phyloP scores from a whole-genome alignment of 768 basidiomycete genomes.

The button mushroom (Agaricus bisporus) region DNA sequence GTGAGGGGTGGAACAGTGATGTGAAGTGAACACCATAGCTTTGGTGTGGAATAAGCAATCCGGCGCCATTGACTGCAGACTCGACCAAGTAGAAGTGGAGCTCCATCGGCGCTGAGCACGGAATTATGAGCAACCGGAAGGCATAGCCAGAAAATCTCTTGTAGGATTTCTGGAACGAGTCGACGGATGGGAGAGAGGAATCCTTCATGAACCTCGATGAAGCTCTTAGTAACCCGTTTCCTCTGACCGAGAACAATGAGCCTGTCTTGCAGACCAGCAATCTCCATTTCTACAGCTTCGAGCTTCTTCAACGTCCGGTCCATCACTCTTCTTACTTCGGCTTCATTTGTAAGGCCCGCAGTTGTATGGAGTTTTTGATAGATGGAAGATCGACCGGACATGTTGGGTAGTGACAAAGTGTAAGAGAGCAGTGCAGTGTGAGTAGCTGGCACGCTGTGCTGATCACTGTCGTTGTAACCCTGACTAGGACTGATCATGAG shows the following conservation, averaged over 20 bases:
- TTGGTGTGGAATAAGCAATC: constrained; percentile 11
- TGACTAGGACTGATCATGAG: too few species aligned
- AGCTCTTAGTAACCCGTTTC: not conserved
- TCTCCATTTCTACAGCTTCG: not conserved
- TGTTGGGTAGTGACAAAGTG: too few species aligned
- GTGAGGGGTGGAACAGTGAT: not conserved
- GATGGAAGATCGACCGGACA: too few species aligned
- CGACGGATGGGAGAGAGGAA: not conserved
- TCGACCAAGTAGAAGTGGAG: constrained; percentile 11
- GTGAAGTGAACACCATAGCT: constrained; percentile 9
- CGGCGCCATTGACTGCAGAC: constrained; percentile 12
- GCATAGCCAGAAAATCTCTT: constrained; percentile 10
- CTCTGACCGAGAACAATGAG: not conserved
- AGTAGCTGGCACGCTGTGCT: too few species aligned
- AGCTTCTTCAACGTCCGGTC: not conserved
- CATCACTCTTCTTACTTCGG: not conserved
- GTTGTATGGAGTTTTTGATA: not conserved
- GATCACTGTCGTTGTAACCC: too few species aligned
- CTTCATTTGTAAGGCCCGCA: not conserved
- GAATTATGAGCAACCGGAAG: constrained; percentile 9
- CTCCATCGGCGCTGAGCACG: not conserved
- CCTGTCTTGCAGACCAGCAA: not conserved
- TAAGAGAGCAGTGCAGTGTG: too few species aligned
- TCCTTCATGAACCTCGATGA: not conserved
- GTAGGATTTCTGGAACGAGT: constrained; percentile 2